Evolutionary conservation across 108 stramenopile species (phyloP).

Genomic region (Fistulifera pelliculosa): DNA sequence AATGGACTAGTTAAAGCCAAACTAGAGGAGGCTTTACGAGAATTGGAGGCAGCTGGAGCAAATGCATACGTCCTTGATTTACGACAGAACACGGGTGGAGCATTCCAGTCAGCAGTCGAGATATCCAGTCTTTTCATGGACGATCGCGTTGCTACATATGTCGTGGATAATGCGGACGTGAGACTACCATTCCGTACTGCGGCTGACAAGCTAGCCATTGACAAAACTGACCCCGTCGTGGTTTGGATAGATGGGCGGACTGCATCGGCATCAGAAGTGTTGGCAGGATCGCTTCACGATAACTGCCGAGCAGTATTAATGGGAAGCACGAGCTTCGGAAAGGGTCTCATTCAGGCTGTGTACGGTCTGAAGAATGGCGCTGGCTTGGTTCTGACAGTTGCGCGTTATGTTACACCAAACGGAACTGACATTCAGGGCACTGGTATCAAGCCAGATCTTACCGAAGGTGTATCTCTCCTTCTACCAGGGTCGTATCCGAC

Average conservation of each 20-base stretch:
- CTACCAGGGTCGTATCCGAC: conserved; percentile 14
- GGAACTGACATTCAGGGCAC: conserved; percentile 85
- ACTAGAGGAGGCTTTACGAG: conserved; percentile 59
- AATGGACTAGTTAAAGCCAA: conserved; percentile 71
- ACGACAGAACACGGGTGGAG: conserved; percentile 86
- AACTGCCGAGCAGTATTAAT: conserved; percentile 91
- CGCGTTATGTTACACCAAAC: conserved; percentile 83
- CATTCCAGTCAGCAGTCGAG: conserved; percentile 90
- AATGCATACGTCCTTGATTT: conserved; percentile 86
- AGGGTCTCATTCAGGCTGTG: conserved; percentile 93
- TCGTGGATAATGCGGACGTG: conserved; percentile 63
- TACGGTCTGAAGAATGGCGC: conserved; percentile 89
- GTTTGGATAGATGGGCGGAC: conserved; percentile 72
- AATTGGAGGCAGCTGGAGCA: conserved; percentile 52
- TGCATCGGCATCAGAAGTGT: conserved; percentile 87
- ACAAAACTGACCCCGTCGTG: conserved; percentile 43
- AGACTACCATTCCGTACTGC: conserved; percentile 63
- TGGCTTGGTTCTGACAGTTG: conserved; percentile 90
- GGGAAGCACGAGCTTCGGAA: conserved; percentile 87
- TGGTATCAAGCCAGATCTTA: conserved; percentile 76
- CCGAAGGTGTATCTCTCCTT: conserved; percentile 36
- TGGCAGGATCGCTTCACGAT: conserved; percentile 87
- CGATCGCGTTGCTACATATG: conserved; percentile 71
- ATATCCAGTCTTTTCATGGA: conserved; percentile 83
- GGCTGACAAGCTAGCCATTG: conserved; percentile 32